Evolutionary conservation across 768 basidiomycete species (phyloP).

Genomic region (Kwoniella sp.): DNA sequence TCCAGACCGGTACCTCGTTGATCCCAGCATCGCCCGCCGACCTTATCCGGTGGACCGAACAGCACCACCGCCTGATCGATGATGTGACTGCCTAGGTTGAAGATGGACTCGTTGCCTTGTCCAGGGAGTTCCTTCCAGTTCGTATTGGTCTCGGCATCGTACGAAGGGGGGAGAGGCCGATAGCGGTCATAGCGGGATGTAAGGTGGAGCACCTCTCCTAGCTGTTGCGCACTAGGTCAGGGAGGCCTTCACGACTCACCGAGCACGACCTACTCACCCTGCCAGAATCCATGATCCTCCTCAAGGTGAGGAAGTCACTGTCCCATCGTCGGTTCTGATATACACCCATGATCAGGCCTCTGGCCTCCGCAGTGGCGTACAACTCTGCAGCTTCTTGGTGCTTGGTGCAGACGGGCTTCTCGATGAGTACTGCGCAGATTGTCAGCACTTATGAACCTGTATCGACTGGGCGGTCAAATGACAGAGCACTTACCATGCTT

Average conservation of each 20-base stretch:
- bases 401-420: constrained; percentile 40
- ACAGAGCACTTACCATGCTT: constrained; percentile 32
- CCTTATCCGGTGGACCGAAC: constrained; percentile 66
- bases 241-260: background rate
- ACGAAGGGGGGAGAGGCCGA: constrained; percentile 53
- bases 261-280: constrained; percentile 51
- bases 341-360: constrained; percentile 33
- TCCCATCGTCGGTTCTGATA: constrained; percentile 49
- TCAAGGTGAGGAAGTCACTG: constrained; percentile 43
- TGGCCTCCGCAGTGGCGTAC: constrained; percentile 29
- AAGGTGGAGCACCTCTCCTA: constrained; percentile 47
- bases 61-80: constrained; percentile 71
- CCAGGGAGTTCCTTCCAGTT: constrained; percentile 69
- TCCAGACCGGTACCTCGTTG: constrained; percentile 42
- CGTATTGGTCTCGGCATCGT: background rate
- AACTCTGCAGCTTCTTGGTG: constrained; percentile 32
- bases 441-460: background rate
- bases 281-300: constrained; percentile 26
- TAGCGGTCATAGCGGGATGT: constrained; percentile 55
- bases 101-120: constrained; percentile 64
- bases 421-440: constrained; percentile 32
- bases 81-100: constrained; percentile 74
- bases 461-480: constrained; percentile 54
- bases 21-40: constrained; percentile 53
- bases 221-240: constrained; percentile 50